Percentiles rank a stretch among this genome's conserved stretches.
Evolutionary conservation across 768 basidiomycete genomes (phyloP).

Genomic region (Pleurotus cornucopiae): DNA sequence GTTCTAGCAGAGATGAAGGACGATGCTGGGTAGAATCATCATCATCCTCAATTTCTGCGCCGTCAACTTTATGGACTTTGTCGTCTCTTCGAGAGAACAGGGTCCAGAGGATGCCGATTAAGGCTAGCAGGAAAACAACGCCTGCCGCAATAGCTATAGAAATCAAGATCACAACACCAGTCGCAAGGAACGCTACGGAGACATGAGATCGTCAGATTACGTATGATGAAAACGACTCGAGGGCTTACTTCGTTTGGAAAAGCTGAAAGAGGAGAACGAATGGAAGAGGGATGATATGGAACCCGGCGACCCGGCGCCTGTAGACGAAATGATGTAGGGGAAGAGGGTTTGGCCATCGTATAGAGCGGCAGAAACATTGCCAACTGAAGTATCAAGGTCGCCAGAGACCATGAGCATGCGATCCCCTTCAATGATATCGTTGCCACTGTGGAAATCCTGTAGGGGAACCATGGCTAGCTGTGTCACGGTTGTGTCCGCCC

Average conservation of each 20-base stretch:
- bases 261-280: conserved; percentile 75
- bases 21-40: conserved; percentile 75
- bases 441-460: conserved; percentile 65
- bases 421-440: conserved; percentile 73
- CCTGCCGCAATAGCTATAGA: conserved; percentile 97
- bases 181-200: conserved; percentile 74
- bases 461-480: conserved; percentile 91
- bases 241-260: conserved; percentile 61
- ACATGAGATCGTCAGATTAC: conserved; percentile 8
- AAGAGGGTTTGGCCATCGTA: conserved; percentile 82
- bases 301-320: conserved; percentile 64
- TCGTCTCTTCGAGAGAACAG: conserved; percentile 82
- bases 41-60: conserved; percentile 57
- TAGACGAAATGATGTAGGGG: conserved; percentile 75
- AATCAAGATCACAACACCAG: conserved; percentile 92
- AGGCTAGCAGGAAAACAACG: conserved; percentile 81
- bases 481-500: conserved; percentile 60
- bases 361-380: conserved; percentile 79
- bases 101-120: conserved; percentile 86
- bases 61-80: conserved; percentile 59
- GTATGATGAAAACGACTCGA: conserved; percentile 7
- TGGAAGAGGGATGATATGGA: conserved; percentile 77
- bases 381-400: conserved; percentile 63
- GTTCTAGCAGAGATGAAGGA: conserved; percentile 83
- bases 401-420: conserved; percentile 91